Base-by-base conservation (phyloP, 345 rosid species). In the Leavenworthia alabamica region DNA sequence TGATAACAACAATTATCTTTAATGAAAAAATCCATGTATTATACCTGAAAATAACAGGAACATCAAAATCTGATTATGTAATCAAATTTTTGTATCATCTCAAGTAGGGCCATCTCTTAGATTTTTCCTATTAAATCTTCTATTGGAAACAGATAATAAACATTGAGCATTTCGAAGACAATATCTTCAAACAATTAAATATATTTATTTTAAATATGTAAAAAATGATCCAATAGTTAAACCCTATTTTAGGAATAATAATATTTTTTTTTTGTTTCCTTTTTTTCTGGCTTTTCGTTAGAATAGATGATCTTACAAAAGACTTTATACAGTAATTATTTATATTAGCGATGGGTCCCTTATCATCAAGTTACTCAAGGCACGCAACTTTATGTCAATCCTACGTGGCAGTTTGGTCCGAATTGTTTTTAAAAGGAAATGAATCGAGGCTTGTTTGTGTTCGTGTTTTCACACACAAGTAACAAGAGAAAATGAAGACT, bases 331-430 rank as follows among this genome's bases (percentile, higher is more conserved):
- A 20, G 22, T 39, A 50, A n/a, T n/a, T n/a, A n/a, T n/a, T 24
- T 16, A 62, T 49, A 24, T 24, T 16, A 19, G 26, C 24, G 56
- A 47, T 33, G 44, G 44, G 3, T 14, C 32, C 53, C 40, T 48
- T 28, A 28, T 58, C 67, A 39, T 17, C 45, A 48, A 26, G 67
- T 11, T 26, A 62, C 19, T 7, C n/a, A 61, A 61, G 73, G 62
- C 62, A 68, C 73, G 73, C 73, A 60, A 60, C 56, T 68, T 68
- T 60, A 68, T 68, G 73, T 7, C 0, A 68, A 43, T 47, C 55
- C 39, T 36, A 68, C 72, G 66, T 68, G 72, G 72, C 72, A 36
- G 0, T 36, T 36, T 36, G 22, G 22, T 54, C 36, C 37, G 27
- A 60, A 51, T 33, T 41, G 36, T 33, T 58, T 10, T 35, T 2